These are phyloP conservation scores for Tilletiaria anomala DNA, from an alignment of 1,284 basidiomycete species.

Conservation along the genomic window DNA sequence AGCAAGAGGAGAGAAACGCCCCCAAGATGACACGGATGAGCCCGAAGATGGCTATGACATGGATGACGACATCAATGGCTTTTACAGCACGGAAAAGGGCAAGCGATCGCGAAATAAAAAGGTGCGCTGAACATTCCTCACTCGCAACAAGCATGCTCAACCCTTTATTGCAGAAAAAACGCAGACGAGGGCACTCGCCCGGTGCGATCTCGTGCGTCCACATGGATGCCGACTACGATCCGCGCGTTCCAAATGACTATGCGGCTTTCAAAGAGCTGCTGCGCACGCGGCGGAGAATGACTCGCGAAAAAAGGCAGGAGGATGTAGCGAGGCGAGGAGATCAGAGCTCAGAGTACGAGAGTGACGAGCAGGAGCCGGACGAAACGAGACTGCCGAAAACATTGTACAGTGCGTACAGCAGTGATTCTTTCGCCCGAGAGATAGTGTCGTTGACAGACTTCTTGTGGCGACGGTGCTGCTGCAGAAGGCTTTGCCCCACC, in stretches of 20 bases:
- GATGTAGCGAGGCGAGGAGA: background rate
- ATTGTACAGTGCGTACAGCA: background rate
- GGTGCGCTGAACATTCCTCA: too few relatives aligned
- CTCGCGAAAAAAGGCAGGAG: slow-evolving; percentile 1
- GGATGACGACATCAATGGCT: too few relatives aligned
- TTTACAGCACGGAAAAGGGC: too few relatives aligned
- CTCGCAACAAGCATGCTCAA: too few relatives aligned
- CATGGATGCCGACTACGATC: slow-evolving; percentile 31
- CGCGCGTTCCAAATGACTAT: slow-evolving; percentile 29
- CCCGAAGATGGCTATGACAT: too few relatives aligned
- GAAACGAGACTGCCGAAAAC: too few relatives aligned
- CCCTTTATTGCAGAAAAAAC: background rate
- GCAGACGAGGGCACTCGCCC: background rate
- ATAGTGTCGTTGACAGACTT: too few relatives aligned
- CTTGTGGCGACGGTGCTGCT: too few relatives aligned
- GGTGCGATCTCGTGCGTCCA: slow-evolving; percentile 3
- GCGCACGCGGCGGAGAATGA: slow-evolving; percentile 4
- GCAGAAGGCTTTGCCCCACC: too few relatives aligned
- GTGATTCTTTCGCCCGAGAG: background rate
- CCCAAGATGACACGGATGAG: too few relatives aligned
- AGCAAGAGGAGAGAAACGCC: background rate
- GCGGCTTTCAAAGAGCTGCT: slow-evolving; percentile 18
- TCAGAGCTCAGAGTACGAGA: background rate
- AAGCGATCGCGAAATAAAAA: too few relatives aligned
- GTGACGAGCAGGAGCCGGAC: slow-evolving; percentile 6